A percentile compares a stretch with the other conserved stretches of the same genome.
These are phyloP conservation scores for Curvularia verruculosa DNA, from an alignment of 2,329 filamentous ascomycete species.

Conservation along the genomic window DNA sequence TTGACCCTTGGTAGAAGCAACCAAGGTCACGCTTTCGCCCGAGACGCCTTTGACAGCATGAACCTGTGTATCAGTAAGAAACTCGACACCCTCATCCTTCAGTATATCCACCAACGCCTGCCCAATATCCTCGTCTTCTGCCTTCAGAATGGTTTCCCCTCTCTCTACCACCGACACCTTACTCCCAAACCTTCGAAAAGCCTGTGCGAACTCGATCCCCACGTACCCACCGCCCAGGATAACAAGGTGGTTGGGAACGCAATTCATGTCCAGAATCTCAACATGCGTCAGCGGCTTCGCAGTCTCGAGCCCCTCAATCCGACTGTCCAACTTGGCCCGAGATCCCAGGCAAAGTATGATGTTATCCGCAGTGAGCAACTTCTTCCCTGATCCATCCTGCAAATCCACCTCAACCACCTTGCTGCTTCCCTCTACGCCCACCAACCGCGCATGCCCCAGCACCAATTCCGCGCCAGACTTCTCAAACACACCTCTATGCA, in stretches of 20 bases:
- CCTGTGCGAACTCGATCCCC: background rate
- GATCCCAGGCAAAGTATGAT: background rate
- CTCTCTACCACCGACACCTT: background rate
- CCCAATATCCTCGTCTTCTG: background rate
- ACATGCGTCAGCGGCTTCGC: background rate
- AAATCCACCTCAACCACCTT: background rate
- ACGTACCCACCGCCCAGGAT: background rate
- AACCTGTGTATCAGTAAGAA: background rate
- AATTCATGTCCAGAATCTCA: background rate
- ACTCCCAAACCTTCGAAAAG: background rate
- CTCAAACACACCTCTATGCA: background rate
- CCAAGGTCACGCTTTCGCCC: background rate
- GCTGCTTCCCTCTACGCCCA: background rate
- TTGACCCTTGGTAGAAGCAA: background rate
- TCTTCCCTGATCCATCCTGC: background rate
- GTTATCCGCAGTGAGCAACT: background rate
- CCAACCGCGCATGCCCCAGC: background rate
- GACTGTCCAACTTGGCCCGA: background rate
- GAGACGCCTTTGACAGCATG: background rate
- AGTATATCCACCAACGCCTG: background rate
- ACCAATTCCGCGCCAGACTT: background rate
- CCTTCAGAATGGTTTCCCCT: background rate
- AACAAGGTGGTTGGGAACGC: background rate
- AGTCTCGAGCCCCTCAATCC: background rate
- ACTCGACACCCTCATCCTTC: background rate